A percentile compares a stretch with the other conserved stretches of the same genome.
Evolutionary conservation across 257 asterid genomes (phyloP).

Genomic region (Penstemon newberryi): DNA sequence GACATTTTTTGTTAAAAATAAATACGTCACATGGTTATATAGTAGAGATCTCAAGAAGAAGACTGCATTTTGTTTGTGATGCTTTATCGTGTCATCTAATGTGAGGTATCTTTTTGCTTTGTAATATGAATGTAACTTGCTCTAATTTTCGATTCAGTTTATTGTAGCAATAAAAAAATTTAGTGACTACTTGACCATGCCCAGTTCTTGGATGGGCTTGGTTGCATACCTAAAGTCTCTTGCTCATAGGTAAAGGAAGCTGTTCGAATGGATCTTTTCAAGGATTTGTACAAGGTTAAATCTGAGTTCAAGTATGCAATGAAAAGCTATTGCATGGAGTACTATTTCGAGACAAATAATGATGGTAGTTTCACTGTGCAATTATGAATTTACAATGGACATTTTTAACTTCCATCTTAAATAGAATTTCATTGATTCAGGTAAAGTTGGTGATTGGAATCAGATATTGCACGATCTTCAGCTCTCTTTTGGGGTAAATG

Average conservation of each 20-base stretch:
- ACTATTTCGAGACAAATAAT: slow-evolving; percentile 51
- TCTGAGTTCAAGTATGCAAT: slow-evolving; percentile 72
- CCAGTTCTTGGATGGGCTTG: slow-evolving; percentile 4
- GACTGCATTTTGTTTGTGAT: not conserved
- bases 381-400: slow-evolving; percentile 19
- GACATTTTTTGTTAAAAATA: slow-evolving; percentile 11
- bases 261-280: slow-evolving; percentile 44
- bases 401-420: slow-evolving; percentile 28
- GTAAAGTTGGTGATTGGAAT: slow-evolving; percentile 68
- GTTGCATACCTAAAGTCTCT: slow-evolving; percentile 20
- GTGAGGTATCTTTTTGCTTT: slow-evolving; percentile 10
- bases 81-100: slow-evolving; percentile 10
- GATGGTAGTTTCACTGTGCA: slow-evolving; percentile 45
- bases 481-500: slow-evolving; percentile 85
- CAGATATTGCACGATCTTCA: slow-evolving; percentile 74
- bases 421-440: slow-evolving; percentile 38
- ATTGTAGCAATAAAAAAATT: slow-evolving; percentile 9
- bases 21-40: not conserved
- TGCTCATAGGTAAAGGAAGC: slow-evolving; percentile 66
- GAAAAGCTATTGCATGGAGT: slow-evolving; percentile 84
- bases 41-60: slow-evolving; percentile 10
- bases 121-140: slow-evolving; percentile 2
- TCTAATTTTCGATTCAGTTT: slow-evolving; percentile 1
- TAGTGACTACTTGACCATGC: not conserved
- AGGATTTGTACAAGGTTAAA: slow-evolving; percentile 70